A percentile compares a stretch with the other conserved stretches of the same genome.
Evolutionary conservation across 2,329 filamentous ascomycete genomes (phyloP).

Genomic region (Fusarium sp.): DNA sequence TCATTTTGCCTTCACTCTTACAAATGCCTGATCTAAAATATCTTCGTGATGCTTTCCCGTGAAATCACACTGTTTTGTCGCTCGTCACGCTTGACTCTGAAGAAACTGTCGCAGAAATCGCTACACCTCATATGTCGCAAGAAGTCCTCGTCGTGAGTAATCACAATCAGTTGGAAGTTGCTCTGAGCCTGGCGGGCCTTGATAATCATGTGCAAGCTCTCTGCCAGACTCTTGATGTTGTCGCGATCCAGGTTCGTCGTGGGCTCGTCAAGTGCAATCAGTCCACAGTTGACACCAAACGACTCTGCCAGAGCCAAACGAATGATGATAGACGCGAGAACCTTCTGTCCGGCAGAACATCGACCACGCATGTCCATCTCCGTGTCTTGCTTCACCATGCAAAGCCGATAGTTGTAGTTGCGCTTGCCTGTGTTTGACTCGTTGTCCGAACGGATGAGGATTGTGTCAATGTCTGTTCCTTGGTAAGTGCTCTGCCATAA

Average conservation of each 20-base stretch:
- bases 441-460: constrained; percentile 92
- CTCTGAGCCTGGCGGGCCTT: constrained; percentile 82
- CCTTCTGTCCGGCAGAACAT: constrained; percentile 96
- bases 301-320: constrained; percentile 95
- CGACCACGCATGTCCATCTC: constrained; percentile 99
- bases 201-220: constrained; percentile 89
- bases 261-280: constrained; percentile 96
- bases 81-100: constrained; percentile 84
- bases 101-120: constrained; percentile 94
- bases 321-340: constrained; percentile 97
- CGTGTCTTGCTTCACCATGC: constrained; percentile 96
- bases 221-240: constrained; percentile 91
- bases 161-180: constrained; percentile 98
- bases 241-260: constrained; percentile 96
- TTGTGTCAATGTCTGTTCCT: constrained; percentile 96
- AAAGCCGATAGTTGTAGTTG: constrained; percentile 96
- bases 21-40: constrained; percentile 49
- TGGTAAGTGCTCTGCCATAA: constrained; percentile 98
- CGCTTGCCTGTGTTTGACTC: constrained; percentile 80
- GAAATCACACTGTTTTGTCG: constrained; percentile 90
- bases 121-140: constrained; percentile 91
- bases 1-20: neutral
- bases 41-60: constrained; percentile 70
- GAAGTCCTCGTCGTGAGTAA: constrained; percentile 99
- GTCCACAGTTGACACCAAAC: constrained; percentile 94